phyloP scores from a whole-genome alignment of 345 rosid genomes.

The Firmiana major region DNA sequence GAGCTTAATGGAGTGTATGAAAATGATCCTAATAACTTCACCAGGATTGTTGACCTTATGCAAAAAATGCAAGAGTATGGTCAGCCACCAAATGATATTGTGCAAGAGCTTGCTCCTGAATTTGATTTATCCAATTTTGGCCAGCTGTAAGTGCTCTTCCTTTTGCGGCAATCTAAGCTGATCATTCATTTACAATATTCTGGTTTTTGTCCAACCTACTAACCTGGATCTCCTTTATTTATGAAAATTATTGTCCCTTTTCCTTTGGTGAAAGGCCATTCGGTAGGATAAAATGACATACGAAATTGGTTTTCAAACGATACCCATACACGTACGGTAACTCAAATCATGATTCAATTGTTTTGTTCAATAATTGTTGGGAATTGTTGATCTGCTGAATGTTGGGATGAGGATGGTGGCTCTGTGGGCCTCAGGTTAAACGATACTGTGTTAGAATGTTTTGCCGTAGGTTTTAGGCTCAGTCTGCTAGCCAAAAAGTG shows the following conservation, averaged over 20 bases:
- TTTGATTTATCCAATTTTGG: constrained; percentile 75
- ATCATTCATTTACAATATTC: background rate
- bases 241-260: background rate
- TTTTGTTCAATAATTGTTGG: background rate
- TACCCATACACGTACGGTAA: background rate
- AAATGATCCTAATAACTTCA: constrained; percentile 60
- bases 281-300: background rate
- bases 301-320: background rate
- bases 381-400: background rate
- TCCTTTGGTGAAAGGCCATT: background rate
- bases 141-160: constrained; percentile 60
- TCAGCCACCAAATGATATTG: constrained; percentile 89
- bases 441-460: background rate
- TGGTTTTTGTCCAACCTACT: background rate
- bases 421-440: background rate
- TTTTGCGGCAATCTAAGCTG: background rate
- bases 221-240: background rate
- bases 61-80: constrained; percentile 99
- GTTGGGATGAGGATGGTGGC: background rate
- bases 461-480: background rate
- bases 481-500: background rate
- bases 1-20: constrained; percentile 82
- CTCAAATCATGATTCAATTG: background rate
- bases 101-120: constrained; percentile 88
- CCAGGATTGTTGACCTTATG: constrained; percentile 89